These are phyloP conservation scores for Monosporascus sp. DNA, from an alignment of 2,329 filamentous ascomycete genomes.

Conservation along the genomic window DNA sequence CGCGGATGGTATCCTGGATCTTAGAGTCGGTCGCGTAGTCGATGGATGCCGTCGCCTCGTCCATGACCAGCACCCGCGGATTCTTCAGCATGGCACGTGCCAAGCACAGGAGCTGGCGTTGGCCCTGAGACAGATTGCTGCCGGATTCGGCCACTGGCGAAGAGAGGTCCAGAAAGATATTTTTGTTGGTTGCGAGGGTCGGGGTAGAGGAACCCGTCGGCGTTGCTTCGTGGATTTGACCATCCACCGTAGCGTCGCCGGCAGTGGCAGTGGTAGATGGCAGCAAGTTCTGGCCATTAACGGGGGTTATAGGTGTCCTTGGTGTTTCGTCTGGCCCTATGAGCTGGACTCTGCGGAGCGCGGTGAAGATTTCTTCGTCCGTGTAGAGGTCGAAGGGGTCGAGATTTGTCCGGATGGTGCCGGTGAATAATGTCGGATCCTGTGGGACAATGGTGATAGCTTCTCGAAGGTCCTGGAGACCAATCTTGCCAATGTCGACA, in stretches of 20 bases:
- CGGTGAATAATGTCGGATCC: slow-evolving; percentile 90
- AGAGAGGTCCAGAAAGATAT: slow-evolving; percentile 82
- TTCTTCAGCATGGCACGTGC: slow-evolving; percentile 87
- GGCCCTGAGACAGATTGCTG: slow-evolving; percentile 90
- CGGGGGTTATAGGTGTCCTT: slow-evolving; percentile 10
- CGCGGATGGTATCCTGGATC: slow-evolving; percentile 94
- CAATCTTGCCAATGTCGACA: slow-evolving; percentile 84
- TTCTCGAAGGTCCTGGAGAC: slow-evolving; percentile 86
- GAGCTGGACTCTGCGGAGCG: slow-evolving; percentile 81
- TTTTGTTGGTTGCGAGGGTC: slow-evolving; percentile 70
- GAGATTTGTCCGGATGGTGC: slow-evolving; percentile 85
- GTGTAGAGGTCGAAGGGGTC: slow-evolving; percentile 88
- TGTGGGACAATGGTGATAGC: slow-evolving; percentile 97
- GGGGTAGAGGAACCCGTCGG: slow-evolving; percentile 19
- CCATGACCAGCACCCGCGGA: slow-evolving; percentile 95
- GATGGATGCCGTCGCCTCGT: slow-evolving; percentile 95
- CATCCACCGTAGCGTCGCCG: neutral
- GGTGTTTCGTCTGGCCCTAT: slow-evolving; percentile 55
- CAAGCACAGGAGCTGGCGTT: slow-evolving; percentile 89
- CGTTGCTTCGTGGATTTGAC: slow-evolving; percentile 1
- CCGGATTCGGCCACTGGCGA: slow-evolving; percentile 85
- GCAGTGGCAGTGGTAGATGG: slow-evolving; percentile 2
- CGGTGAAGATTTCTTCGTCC: slow-evolving; percentile 84
- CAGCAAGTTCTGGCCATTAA: slow-evolving; percentile 8
- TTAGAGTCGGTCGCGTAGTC: slow-evolving; percentile 94